Conservation (phyloP, 495 filamentous ascomycete genomes). For the Podospora comata region DNA sequence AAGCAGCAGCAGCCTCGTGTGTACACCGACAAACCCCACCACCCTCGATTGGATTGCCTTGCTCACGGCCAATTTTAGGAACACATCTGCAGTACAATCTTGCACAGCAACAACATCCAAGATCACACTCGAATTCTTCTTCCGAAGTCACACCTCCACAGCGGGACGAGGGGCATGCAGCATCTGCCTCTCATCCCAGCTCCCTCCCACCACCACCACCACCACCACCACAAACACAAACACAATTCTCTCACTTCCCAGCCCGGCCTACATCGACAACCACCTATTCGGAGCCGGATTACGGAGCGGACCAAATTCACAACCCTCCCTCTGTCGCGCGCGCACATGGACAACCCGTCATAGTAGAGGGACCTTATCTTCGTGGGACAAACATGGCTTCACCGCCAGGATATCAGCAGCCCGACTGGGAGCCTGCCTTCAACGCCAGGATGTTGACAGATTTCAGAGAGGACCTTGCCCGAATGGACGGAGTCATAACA, state of each 20-base stretch:
- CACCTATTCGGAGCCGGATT: slow-evolving; percentile 34
- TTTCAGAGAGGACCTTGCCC: slow-evolving; percentile 44
- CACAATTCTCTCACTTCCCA: slow-evolving; percentile 25
- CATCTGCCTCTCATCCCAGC: slow-evolving; percentile 15
- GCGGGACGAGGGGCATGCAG: slow-evolving; percentile 20
- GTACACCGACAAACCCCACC: slow-evolving; percentile 14
- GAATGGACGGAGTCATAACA: slow-evolving; percentile 45
- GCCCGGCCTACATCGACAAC: slow-evolving; percentile 9
- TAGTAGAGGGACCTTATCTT: slow-evolving; percentile 28
- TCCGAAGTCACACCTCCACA: slow-evolving; percentile 17
- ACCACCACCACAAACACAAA: slow-evolving; percentile 29
- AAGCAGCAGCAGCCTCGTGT: slow-evolving; percentile 22
- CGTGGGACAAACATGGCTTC: slow-evolving; percentile 25
- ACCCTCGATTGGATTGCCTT: background rate
- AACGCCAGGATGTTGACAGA: slow-evolving; percentile 35
- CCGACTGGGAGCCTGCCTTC: slow-evolving; percentile 30
- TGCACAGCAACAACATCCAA: background rate
- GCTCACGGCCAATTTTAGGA: slow-evolving; percentile 14
- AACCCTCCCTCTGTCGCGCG: slow-evolving; percentile 29
- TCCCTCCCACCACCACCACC: background rate
- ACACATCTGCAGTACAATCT: slow-evolving; percentile 14
- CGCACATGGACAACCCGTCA: slow-evolving; percentile 32
- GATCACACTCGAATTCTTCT: background rate
- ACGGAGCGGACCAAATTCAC: slow-evolving; percentile 34
- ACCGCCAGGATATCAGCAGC: slow-evolving; percentile 13